Conservation (phyloP, 352 stramenopile genomes). For the Pythium diclinum region DNA sequence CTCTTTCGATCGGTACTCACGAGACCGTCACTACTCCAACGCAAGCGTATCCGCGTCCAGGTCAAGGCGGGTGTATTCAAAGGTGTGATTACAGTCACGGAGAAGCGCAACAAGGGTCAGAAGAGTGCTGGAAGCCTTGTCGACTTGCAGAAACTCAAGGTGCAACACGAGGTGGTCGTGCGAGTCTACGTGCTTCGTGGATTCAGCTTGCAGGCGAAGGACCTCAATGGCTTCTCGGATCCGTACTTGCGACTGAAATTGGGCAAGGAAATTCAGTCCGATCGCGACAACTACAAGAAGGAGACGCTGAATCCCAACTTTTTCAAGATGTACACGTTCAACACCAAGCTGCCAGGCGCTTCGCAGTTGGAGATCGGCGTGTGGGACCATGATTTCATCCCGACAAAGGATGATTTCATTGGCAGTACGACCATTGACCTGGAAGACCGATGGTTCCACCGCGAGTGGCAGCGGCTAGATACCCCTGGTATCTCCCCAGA, state of each 20-base stretch:
- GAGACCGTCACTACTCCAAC: constrained; percentile 48
- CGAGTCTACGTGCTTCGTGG: constrained; percentile 74
- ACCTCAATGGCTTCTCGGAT: constrained; percentile 75
- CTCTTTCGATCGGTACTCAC: constrained; percentile 62
- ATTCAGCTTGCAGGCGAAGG: constrained; percentile 74
- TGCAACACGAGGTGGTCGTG: constrained; percentile 56
- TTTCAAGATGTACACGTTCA: constrained; percentile 60
- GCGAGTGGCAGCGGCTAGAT: constrained; percentile 73
- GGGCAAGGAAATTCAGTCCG: constrained; percentile 66
- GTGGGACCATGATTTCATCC: constrained; percentile 75
- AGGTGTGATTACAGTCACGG: constrained; percentile 59
- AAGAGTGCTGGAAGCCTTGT: constrained; percentile 25
- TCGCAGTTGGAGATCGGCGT: constrained; percentile 78
- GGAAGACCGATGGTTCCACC: constrained; percentile 92
- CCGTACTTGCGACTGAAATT: constrained; percentile 76
- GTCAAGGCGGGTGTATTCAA: constrained; percentile 79
- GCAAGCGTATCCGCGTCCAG: constrained; percentile 51
- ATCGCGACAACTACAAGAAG: constrained; percentile 56
- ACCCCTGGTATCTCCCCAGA: constrained; percentile 27
- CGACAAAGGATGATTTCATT: constrained; percentile 77
- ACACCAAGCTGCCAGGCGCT: constrained; percentile 65
- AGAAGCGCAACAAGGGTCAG: constrained; percentile 32
- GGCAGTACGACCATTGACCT: constrained; percentile 90
- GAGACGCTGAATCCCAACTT: constrained; percentile 85
- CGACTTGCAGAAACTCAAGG: constrained; percentile 46